A percentile compares a stretch with the other conserved stretches of the same genome.
Evolutionary conservation across 352 stramenopile species (phyloP).

Genomic region (Pythium grandisporangium): DNA sequence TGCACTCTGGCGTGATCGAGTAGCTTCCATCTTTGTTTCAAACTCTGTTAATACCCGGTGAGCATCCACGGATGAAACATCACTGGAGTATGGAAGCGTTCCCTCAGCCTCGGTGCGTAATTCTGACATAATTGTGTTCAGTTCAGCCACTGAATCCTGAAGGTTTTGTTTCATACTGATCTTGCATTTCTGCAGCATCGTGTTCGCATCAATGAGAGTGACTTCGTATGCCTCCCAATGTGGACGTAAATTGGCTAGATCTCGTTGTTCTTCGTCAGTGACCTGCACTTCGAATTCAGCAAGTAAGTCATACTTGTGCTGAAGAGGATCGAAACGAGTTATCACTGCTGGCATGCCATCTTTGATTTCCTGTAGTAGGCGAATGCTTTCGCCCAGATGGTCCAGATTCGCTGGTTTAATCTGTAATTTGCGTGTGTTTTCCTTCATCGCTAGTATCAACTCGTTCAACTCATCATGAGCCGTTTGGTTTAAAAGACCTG

Average conservation of each 20-base stretch:
- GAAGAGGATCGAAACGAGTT: slow-evolving; percentile 74
- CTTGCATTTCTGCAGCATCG: slow-evolving; percentile 90
- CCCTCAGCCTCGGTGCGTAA: slow-evolving; percentile 62
- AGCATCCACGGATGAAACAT: slow-evolving; percentile 39
- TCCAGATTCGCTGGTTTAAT: slow-evolving; percentile 84
- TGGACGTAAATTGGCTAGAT: slow-evolving; percentile 51
- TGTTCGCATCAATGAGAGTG: slow-evolving; percentile 80
- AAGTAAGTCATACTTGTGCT: slow-evolving; percentile 83
- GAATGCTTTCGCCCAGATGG: slow-evolving; percentile 89
- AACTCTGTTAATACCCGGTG: slow-evolving; percentile 77
- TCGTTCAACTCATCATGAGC: slow-evolving; percentile 81
- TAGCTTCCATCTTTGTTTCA: slow-evolving; percentile 83
- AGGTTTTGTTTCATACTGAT: slow-evolving; percentile 94
- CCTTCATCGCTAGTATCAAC: slow-evolving; percentile 84
- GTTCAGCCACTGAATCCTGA: slow-evolving; percentile 83
- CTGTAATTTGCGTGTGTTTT: slow-evolving; percentile 80
- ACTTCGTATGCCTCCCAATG: slow-evolving; percentile 83
- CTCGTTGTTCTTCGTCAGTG: slow-evolving; percentile 77
- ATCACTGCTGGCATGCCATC: slow-evolving; percentile 58
- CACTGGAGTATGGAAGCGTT: slow-evolving; percentile 64
- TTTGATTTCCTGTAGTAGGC: slow-evolving; percentile 84
- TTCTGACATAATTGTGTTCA: slow-evolving; percentile 82
- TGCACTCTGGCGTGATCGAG: slow-evolving; percentile 46
- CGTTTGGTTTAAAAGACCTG: slow-evolving; percentile 87
- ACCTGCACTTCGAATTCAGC: slow-evolving; percentile 86